Evolutionary conservation across 495 filamentous ascomycete species (phyloP), one percentile per base, ranked within the genome.

Genomic region (Penicillium herquei): DNA sequence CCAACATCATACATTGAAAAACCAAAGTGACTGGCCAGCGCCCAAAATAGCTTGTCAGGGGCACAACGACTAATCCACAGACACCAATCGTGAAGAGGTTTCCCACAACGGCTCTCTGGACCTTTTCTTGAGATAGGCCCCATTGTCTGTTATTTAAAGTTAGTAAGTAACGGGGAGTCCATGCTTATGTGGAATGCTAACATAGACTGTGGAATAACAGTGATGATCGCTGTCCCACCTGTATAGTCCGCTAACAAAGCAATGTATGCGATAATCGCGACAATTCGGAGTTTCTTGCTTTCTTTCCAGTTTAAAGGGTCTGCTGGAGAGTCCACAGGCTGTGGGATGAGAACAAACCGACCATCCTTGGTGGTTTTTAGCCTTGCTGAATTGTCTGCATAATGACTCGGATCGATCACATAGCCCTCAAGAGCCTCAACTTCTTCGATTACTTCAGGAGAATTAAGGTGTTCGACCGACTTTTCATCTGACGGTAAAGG

Each of bases 81-180:
- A 53, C 58, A 12, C 58, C 58, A 44, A 61, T 56, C 14, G 53
- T 52, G 35, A 61, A 61, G 4, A 61, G 31, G 39, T 61, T 61
- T 7, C 58, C 58, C 6, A 56, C 58, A 11, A 60, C 57, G 1
- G 57, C 52, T 11, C 35, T 39, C 31, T 60, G 57, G 7, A 52
- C 57, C 33, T 41, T 44, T 7, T 39, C 41, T 55, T 60, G 52
- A 16, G 52, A 34, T n/a, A 60, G 18, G 41, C 40, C 35, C 57
- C 57, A 60, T 52, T 60, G 32, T 30, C 57, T 60, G 32, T 4
- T 2, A 21, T 33, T 7, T 12, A 17, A 31, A 5, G 21, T 43
- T 14, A 48, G 45, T 16, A 35, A 35, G 12, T 10, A 30, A 44
- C 11, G 17, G 48, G 7, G 21, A 26, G 21, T 26, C 21, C 21